Base-by-base conservation (phyloP, 78 protist species). In the slime mould (Dictyostelium discoideum) region DNA sequence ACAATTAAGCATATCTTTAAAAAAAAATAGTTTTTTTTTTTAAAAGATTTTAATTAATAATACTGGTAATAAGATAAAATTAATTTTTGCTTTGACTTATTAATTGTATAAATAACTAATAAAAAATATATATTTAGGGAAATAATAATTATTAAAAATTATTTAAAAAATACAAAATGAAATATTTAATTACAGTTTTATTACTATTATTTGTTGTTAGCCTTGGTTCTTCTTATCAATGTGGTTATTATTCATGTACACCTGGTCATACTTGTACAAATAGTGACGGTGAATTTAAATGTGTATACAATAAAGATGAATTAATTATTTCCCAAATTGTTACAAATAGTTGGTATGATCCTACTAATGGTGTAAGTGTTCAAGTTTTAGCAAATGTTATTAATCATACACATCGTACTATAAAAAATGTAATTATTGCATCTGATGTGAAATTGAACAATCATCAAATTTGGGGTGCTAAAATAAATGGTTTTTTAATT, bases 381-480 rank as follows among this genome's bases (percentile, higher is more conserved):
- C 82, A 85, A 85, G 84, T 85, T 14, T 10, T 32, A 18, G 92
- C 73, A 14, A 42, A 48, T 20, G 50, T 85, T 48, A 13, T n/a
- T 6, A 85, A 85, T 79, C 67, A 42, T 13, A 50, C 81, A 0
- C 67, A 44, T 44, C 20, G 60, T 44, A 24, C 39, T 8, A 48
- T 85, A 26, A 85, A 85, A 20, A 50, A 85, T 72, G 20, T 85
- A 1, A 24, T 85, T 14, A 85, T 85, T 24, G 92, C 80, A 16
- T 9, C 92, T 29, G 67, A 32, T 78, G 84, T 42, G 5, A 78
- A 78, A 44, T 32, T 78, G 10, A 78, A 78, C n/a, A 20, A 14
- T 16, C 20, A 22, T n/a, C 84, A 78, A 78, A 78, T 78, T 22
- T 78, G 84, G 84, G 84, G 84, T 42, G 84, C 42, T 1, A 0